phyloP scores from a whole-genome alignment of 306 rosid species.

The Geum urbanum region DNA sequence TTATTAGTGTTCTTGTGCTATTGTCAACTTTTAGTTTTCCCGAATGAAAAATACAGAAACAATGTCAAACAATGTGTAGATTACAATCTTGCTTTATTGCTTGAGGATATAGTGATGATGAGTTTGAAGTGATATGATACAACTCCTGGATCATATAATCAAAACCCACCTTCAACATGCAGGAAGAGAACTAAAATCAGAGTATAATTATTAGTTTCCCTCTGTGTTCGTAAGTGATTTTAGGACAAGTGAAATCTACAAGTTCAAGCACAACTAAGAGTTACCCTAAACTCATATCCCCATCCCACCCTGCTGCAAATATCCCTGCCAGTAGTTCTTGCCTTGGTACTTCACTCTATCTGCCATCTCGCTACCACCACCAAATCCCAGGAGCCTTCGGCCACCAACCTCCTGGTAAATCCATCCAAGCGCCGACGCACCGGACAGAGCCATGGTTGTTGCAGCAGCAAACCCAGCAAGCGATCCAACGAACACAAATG shows the following conservation, averaged over 20 bases:
- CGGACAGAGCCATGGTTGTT: constrained; percentile 10
- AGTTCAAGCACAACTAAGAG: not conserved
- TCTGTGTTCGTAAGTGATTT: not conserved
- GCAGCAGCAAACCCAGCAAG: constrained; percentile 20
- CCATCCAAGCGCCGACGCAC: constrained; percentile 2
- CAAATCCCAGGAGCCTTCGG: not conserved
- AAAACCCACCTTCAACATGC: not conserved
- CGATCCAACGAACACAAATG: constrained; percentile 2
- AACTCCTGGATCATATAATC: not conserved
- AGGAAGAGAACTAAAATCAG: not conserved
- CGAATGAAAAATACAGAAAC: too few relatives aligned
- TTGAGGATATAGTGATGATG: not conserved
- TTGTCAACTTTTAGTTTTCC: too few relatives aligned
- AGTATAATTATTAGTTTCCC: not conserved
- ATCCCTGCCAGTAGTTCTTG: not conserved
- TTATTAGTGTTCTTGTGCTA: too few relatives aligned
- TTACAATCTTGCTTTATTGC: not conserved
- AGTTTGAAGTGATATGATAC: not conserved
- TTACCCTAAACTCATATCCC: not conserved
- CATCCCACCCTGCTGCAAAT: constrained; percentile 8
- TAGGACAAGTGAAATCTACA: not conserved
- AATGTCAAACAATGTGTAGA: too few relatives aligned
- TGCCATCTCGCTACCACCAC: not conserved
- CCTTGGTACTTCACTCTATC: constrained; percentile 3
- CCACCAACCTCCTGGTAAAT: constrained; percentile 10